These are phyloP conservation scores for Citrus inodora DNA, from an alignment of 345 rosid genomes.

Conservation along the genomic window DNA sequence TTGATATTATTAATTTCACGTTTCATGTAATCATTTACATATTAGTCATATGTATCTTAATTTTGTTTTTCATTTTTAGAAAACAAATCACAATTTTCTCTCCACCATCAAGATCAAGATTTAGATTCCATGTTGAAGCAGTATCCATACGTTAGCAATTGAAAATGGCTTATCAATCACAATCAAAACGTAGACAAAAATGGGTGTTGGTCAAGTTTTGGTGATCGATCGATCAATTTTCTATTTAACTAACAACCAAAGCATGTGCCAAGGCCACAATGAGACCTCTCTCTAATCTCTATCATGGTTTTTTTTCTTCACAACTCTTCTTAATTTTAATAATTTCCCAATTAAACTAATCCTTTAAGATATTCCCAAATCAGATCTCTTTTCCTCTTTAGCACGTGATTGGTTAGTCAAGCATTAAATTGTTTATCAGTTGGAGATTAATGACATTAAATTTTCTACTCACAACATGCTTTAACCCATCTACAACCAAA, in stretches of 20 bases:
- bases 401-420: slow-evolving; percentile 5
- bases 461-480: slow-evolving; percentile 7
- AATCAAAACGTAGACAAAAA: not conserved
- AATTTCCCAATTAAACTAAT: not conserved
- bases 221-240: not conserved
- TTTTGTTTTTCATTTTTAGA: too few relatives aligned
- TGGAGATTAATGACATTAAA: not conserved
- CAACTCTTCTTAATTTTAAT: not conserved
- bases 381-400: not conserved
- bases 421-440: not conserved
- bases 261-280: slow-evolving; percentile 14
- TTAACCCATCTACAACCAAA: slow-evolving; percentile 7
- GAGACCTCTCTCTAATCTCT: not conserved
- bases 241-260: not conserved
- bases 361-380: not conserved
- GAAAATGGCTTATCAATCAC: not conserved
- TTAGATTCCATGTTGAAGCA: not conserved
- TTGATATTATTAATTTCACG: too few relatives aligned
- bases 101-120: not conserved
- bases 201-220: not conserved
- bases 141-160: not conserved
- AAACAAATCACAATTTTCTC: not conserved
- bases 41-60: too few relatives aligned
- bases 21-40: too few relatives aligned
- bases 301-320: not conserved